A percentile compares a stretch with the other conserved stretches of the same genome.
Conservation (phyloP, 495 filamentous ascomycete species). For the Penicillium coprophilum region DNA sequence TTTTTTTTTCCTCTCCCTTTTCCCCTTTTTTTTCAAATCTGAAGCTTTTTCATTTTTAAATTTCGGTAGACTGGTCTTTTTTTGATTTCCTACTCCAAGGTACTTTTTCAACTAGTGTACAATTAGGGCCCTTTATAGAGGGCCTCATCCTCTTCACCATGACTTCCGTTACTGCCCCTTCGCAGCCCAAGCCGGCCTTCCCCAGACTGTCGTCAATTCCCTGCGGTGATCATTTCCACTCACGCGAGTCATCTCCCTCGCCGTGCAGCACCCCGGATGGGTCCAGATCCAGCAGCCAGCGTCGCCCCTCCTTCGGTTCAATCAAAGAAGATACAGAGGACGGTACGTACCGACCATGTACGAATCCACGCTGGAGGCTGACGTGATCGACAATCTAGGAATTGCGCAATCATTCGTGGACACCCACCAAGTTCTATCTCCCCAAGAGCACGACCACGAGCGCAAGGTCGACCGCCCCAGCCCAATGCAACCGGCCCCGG, state of each 20-base stretch:
- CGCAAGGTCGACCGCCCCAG: constrained; percentile 40
- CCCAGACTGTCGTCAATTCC: constrained; percentile 23
- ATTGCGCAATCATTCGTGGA: constrained; percentile 73
- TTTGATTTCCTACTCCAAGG: constrained; percentile 19
- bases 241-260: constrained; percentile 41
- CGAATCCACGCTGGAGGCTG: constrained; percentile 1
- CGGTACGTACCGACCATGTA: constrained; percentile 30
- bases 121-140: constrained; percentile 39
- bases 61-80: constrained; percentile 28
- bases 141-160: constrained; percentile 34
- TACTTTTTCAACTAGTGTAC: constrained; percentile 21
- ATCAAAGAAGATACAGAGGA: constrained; percentile 47
- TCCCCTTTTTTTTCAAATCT: constrained; percentile 34
- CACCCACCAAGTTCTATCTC: constrained; percentile 61
- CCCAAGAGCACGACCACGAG: constrained; percentile 28
- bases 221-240: constrained; percentile 32
- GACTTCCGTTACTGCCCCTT: constrained; percentile 31
- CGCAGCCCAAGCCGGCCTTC: constrained; percentile 27
- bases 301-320: constrained; percentile 45
- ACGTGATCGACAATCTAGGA: constrained; percentile 32
- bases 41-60: constrained; percentile 29
- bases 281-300: constrained; percentile 44
- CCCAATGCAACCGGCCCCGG: constrained; percentile 48
- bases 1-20: constrained; percentile 15
- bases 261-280: constrained; percentile 40